Evolutionary conservation across 371 early-diverging fungal species (phyloP), one percentile per base, ranked within the genome.

Genomic region (Actinomucor elegans): DNA sequence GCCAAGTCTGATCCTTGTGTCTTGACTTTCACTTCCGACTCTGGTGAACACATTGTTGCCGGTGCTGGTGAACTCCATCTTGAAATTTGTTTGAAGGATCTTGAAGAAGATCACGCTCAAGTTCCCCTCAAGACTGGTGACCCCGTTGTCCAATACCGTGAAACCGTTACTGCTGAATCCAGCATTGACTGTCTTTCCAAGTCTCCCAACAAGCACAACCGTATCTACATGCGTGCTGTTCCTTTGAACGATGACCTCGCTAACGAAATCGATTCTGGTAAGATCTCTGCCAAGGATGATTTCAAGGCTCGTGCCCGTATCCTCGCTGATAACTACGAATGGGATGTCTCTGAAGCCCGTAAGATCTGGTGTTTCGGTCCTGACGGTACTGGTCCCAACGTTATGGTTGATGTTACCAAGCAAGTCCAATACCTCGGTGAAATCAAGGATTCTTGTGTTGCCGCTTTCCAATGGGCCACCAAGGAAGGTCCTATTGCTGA

Each of bases 171-270:
- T 62, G 82, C 87, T 56, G 93, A 92, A 77, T 96, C 97, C 18
- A 67, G 72, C 64, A 82, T 90, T 48, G 73, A 75, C 53, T 88
- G 90, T 57, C 78, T 98, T 69, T 93, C 97, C 81, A 99, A 99
- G 89, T 99, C 99, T 51, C 97, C 99, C 73, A 99, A 99, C 95
- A 99, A 99, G 89, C 99, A 99, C 89, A 99, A 99, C 92, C 99
- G 99, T 94, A 89, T 99, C 82, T 98, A 90, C 88, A 93, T 99
- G 98, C 94, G 88, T 73, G 98, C 99, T 34, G 49, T 64, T 34
- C 99, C 99, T 41, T 55, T 99, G 38, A 83, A 81, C 35, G 94
- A 95, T 58, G 94, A 97, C 43, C 81, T 98, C 37, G 67, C 92
- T 55, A 64, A 69, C 31, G 94, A 84, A 44, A 93, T 99, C 45